These are phyloP conservation scores for Patellaria atrata DNA, from an alignment of 495 filamentous ascomycete genomes.

Conservation along the genomic window DNA sequence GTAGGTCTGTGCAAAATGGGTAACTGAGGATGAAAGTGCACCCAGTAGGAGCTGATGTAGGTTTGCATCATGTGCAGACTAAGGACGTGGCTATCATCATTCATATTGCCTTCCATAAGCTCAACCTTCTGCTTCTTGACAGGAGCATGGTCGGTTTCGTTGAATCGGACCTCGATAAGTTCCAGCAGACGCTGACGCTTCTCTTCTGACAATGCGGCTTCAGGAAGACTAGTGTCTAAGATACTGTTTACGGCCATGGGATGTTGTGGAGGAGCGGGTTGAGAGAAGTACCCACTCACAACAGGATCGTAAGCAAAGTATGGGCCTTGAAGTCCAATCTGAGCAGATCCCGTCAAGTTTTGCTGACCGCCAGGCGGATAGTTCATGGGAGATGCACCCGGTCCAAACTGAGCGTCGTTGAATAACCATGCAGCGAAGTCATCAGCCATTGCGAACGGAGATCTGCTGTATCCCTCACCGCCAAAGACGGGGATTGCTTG, in stretches of 20 bases:
- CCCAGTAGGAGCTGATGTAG: conserved; percentile 89
- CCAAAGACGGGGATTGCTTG: conserved; percentile 76
- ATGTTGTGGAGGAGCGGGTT: conserved; percentile 36
- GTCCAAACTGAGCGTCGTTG: conserved; percentile 39
- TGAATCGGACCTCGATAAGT: conserved; percentile 69
- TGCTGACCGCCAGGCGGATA: conserved; percentile 5
- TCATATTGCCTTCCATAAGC: conserved; percentile 63
- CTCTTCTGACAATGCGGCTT: conserved; percentile 71
- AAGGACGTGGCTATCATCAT: conserved; percentile 60
- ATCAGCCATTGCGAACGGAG: conserved; percentile 78
- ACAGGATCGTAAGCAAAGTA: conserved; percentile 22
- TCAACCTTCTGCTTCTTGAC: conserved; percentile 62
- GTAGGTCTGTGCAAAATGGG: conserved; percentile 92
- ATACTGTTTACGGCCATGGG: conserved; percentile 89
- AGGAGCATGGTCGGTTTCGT: conserved; percentile 62
- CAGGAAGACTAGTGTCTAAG: conserved; percentile 61
- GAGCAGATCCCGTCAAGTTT: conserved; percentile 7
- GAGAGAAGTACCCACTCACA: conserved; percentile 17
- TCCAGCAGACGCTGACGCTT: conserved; percentile 75
- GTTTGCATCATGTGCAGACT: conserved; percentile 89
- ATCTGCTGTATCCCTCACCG: conserved; percentile 64
- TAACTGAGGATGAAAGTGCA: conserved; percentile 85
- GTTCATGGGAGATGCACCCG: conserved; percentile 17
- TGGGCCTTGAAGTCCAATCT: conserved; percentile 21
- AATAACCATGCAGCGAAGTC: conserved; percentile 89